phyloP scores from a whole-genome alignment of 805 yeast genomes.

The Metschnikowia cubensis region DNA sequence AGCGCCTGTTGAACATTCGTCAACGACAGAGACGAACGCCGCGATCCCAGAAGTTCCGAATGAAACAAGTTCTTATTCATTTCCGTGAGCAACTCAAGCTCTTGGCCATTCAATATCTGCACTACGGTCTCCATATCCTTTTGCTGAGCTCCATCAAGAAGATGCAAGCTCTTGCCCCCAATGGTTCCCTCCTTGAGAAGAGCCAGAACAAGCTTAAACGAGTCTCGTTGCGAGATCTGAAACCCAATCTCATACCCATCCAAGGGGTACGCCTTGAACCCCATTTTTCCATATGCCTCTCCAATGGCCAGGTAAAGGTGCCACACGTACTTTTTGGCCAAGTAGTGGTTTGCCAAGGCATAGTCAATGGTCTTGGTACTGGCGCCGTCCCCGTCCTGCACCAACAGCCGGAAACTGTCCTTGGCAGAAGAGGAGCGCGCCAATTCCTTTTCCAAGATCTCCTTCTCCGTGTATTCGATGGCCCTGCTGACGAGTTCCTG shows the following conservation, averaged over 20 bases:
- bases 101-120: constrained; percentile 31
- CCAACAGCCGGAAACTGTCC: constrained; percentile 34
- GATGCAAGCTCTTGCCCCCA: constrained; percentile 28
- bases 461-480: constrained; percentile 30
- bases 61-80: constrained; percentile 32
- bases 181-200: constrained; percentile 15
- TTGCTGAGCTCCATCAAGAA: constrained; percentile 21
- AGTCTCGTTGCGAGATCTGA: constrained; percentile 14
- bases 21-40: constrained; percentile 31
- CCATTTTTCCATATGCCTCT: constrained; percentile 59
- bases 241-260: constrained; percentile 33
- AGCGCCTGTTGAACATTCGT: constrained; percentile 20
- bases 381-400: constrained; percentile 6
- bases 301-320: constrained; percentile 72
- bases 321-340: constrained; percentile 38
- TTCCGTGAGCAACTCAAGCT: constrained; percentile 35
- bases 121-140: constrained; percentile 29
- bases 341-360: constrained; percentile 29
- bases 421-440: constrained; percentile 20
- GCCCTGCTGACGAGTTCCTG: constrained; percentile 22
- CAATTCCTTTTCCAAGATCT: constrained; percentile 24
- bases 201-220: constrained; percentile 20
- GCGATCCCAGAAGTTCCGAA: constrained; percentile 29
- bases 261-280: constrained; percentile 42
- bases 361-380: constrained; percentile 26